These are phyloP conservation scores for Selenicereus undatus DNA, from an alignment of 148 eudicot genomes.

Conservation along the genomic window DNA sequence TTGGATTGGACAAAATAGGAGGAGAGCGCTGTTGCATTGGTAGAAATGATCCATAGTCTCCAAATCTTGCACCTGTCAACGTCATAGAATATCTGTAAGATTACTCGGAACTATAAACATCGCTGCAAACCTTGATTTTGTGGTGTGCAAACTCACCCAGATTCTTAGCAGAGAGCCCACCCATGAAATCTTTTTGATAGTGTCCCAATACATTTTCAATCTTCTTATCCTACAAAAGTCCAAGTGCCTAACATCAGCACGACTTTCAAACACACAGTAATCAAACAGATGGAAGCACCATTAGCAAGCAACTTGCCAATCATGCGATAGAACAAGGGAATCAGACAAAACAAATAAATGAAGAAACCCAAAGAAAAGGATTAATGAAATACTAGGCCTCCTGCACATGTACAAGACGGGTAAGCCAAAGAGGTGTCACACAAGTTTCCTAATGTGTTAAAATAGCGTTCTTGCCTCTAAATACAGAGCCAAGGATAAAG, in stretches of 20 bases:
- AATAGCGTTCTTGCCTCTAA: not conserved
- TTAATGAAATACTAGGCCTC: not conserved
- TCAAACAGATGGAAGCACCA: not conserved
- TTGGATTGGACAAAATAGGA: slow-evolving; percentile 23
- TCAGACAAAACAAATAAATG: not conserved
- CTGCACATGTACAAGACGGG: not conserved
- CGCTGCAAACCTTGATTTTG: slow-evolving; percentile 2
- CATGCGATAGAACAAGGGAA: not conserved
- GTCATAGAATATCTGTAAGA: slow-evolving; percentile 8
- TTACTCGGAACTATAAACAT: not conserved
- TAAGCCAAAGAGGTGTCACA: slow-evolving; percentile 1
- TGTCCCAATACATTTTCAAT: slow-evolving; percentile 32
- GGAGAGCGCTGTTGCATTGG: slow-evolving; percentile 31
- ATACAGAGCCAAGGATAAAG: not conserved
- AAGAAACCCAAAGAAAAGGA: not conserved
- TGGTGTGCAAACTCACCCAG: slow-evolving; percentile 23
- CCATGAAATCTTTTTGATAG: slow-evolving; percentile 32
- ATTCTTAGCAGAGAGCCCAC: slow-evolving; percentile 26
- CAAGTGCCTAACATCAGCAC: not conserved
- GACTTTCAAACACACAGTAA: not conserved
- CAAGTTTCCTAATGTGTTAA: not conserved
- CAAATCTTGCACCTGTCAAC: slow-evolving; percentile 39
- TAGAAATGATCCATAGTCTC: slow-evolving; percentile 50
- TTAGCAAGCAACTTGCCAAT: not conserved
- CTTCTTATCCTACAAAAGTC: slow-evolving; percentile 27